Evolutionary conservation across 768 basidiomycete genomes (phyloP), one percentile per base, ranked within the genome.

Genomic region (Lactarius sanguifluus): DNA sequence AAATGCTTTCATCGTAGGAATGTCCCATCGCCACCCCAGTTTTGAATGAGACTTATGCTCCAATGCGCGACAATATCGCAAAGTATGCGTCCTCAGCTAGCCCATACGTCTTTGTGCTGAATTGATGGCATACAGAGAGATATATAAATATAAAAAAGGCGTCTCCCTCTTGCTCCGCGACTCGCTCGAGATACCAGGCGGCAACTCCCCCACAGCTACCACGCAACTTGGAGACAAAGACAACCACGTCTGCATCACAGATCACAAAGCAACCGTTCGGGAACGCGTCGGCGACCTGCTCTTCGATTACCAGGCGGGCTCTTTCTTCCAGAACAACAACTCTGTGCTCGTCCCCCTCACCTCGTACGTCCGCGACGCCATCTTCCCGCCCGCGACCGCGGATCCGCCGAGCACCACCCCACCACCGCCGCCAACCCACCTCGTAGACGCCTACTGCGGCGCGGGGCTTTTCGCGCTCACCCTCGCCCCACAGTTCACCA

Each of bases 281-380:
- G 96, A 97, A 76, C 83, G 84, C 57, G 92, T 98, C 30, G 95
- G 93, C 10, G 78, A 84, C 68, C 86, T 81, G 74, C 76, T 89
- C 55, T 97, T 98, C 78, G 89, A 95, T 74, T 96, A 92, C 77
- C 84, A 81, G 25, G 92, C 89, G 7, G 87, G 90, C 57, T 90
- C 92, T 5, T 99, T 98, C 82, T 98, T 98, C 84, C 96, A 99
- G 74, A 98, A 98, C 81, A 99, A 99, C 83, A 96, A 96, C 74
- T 87, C 92, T 8, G 91, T 96, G 45, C 85, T 98, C 34, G 81
- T 87, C 7, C 87, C 92, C 0, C 83, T 99, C 59, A 91, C 91
- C n/a, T 74, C 84, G 66, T 93, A 96, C 77, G 94, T 96, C 62
- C 82, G 83, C 54, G 83, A 89, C 34, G 86, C 90, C 61, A 87